Base-by-base conservation (phyloP, 176 grass and related monocot species). In the Paspalum notatum region DNA sequence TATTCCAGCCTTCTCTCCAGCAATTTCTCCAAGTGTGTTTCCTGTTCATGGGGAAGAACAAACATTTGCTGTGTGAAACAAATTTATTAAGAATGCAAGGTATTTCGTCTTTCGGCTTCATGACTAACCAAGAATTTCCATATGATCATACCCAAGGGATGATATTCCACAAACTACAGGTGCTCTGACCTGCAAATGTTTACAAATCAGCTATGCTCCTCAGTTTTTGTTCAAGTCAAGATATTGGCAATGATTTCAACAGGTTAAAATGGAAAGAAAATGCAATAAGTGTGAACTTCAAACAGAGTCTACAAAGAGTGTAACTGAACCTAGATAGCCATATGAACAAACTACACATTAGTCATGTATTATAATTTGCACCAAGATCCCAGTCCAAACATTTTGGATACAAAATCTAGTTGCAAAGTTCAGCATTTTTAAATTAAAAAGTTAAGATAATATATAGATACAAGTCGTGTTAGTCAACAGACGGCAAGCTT, bases 71-170 rank as follows among this genome's bases (percentile, higher is more conserved):
- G 72, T 3, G 11, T 72, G 46, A 77, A 70, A 80, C 25, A 69
- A 85, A 39, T 84, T 68, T 18, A 43, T 27, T 61, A 76, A 70
- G 7, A 27, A 59, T 85, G 66, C 56, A 78, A 74, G 12, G 43
- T 49, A 77, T 22, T 77, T 66, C 17, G 13, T 72, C 43, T 59
- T 85, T 78, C 49, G 66, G 41, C 85, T 85, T 85, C 49, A 76
- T 50, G 56, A 95, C 88, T 85, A 73, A 99, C 96, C 96, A 78
- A 99, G 96, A 88, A 99, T 94, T 81, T 99, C 90, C 92, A 99
- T 95, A 78, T 93, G 96, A 83, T 99, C 96, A 12, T 99, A 99
- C 76, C 92, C 96, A 52, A 99, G 84, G 61, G 96, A 95, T 66
- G 96, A 44, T 95, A 99, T 93, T 79, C 96, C 96, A 91, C 92